Conservation (phyloP, 208 protist genomes). For the Tritrichomonas musculus region DNA sequence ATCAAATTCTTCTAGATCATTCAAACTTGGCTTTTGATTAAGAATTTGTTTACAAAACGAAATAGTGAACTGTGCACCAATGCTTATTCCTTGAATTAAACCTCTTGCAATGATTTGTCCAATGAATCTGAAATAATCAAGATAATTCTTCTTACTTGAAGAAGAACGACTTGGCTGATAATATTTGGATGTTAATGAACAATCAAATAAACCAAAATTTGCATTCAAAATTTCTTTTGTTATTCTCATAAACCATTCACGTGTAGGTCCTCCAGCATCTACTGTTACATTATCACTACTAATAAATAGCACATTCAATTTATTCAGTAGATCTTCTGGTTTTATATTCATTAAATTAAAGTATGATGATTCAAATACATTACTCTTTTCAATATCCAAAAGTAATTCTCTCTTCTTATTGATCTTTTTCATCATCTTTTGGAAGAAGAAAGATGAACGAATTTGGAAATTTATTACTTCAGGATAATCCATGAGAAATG, state of each 20-base stretch:
- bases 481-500: no score
- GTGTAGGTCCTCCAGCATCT: slow-evolving; percentile 42
- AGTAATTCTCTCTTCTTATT: no score
- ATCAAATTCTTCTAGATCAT: slow-evolving; percentile 88
- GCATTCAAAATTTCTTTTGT: slow-evolving; percentile 41
- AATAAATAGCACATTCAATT: no score
- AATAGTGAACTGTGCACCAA: slow-evolving; percentile 91
- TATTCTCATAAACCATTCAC: slow-evolving; percentile 43
- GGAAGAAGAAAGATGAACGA: no score
- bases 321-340: no score
- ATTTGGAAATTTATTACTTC: no score
- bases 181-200: slow-evolving; percentile 29
- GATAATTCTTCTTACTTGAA: slow-evolving; percentile 76
- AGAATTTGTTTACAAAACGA: slow-evolving; percentile 96
- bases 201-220: slow-evolving; percentile 39
- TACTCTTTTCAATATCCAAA: no score
- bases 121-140: slow-evolving; percentile 89
- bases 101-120: slow-evolving; percentile 63
- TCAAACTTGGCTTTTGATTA: slow-evolving; percentile 69
- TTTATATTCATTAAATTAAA: no score
- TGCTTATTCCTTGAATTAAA: slow-evolving; percentile 71
- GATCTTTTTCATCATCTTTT: no score
- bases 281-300: no score
- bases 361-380: no score
- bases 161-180: slow-evolving; percentile 91